Conservation (phyloP, 2,329 filamentous ascomycete genomes). For the Colletotrichum echinochloae region DNA sequence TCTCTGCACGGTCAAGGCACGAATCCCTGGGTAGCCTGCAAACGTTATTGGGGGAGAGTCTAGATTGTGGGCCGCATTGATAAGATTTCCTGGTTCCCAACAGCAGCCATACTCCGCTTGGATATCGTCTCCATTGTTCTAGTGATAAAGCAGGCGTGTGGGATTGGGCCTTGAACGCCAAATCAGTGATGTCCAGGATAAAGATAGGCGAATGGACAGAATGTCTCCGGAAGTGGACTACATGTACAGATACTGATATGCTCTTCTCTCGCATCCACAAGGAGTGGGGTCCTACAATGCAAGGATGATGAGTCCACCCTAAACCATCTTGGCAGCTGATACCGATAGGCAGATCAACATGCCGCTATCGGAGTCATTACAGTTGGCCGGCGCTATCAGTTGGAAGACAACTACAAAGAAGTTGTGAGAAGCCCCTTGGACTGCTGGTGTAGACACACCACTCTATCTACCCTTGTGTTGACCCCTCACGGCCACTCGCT, state of each 20-base stretch:
- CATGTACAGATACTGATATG: too few species aligned
- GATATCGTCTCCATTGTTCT: not conserved
- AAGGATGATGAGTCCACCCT: not conserved
- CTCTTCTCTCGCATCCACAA: not conserved
- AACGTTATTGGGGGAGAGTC: not conserved
- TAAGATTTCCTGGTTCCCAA: not conserved
- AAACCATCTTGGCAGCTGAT: slow-evolving; percentile 6
- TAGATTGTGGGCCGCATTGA: not conserved
- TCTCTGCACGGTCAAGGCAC: not conserved
- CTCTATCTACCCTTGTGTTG: not conserved
- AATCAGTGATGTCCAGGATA: not conserved
- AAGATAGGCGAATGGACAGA: not conserved
- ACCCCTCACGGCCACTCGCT: not conserved
- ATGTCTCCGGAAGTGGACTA: not conserved
- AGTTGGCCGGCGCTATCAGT: not conserved
- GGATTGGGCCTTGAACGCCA: not conserved
- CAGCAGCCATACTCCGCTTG: not conserved
- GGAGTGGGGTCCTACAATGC: not conserved
- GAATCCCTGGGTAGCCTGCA: not conserved
- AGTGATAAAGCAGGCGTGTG: not conserved
- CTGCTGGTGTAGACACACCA: not conserved
- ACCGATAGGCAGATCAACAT: slow-evolving; percentile 17
- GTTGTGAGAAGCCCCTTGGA: not conserved
- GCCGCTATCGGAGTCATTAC: not conserved
- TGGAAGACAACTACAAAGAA: not conserved